Conservation (phyloP, 805 yeast genomes). For the Metschnikowia similis region DNA sequence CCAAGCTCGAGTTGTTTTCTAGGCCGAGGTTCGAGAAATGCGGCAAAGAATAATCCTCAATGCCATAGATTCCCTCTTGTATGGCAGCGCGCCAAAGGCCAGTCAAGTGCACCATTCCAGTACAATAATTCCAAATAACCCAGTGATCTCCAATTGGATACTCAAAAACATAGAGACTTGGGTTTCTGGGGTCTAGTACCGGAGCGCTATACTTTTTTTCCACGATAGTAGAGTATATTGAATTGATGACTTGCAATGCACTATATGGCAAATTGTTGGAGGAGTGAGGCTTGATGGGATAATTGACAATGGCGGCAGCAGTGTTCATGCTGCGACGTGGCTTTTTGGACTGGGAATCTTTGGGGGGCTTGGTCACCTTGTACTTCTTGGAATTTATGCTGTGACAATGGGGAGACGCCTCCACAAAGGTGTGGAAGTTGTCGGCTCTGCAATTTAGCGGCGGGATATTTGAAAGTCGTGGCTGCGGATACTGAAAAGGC, state of each 20-base stretch:
- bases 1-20: neutral
- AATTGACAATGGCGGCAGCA: neutral
- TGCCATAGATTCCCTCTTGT: slow-evolving; percentile 4
- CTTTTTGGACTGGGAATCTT: neutral
- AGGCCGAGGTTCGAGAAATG: neutral
- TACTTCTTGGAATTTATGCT: neutral
- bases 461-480: neutral
- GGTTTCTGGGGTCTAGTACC: slow-evolving; percentile 58
- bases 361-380: neutral
- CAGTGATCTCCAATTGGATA: slow-evolving; percentile 65
- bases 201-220: slow-evolving; percentile 62
- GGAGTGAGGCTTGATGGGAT: neutral
- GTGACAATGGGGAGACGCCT: neutral
- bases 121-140: slow-evolving; percentile 80
- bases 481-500: neutral
- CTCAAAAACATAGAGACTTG: slow-evolving; percentile 66
- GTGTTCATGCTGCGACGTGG: neutral
- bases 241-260: neutral
- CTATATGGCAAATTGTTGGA: neutral
- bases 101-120: slow-evolving; percentile 84
- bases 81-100: slow-evolving; percentile 73
- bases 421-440: neutral
- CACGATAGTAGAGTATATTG: slow-evolving; percentile 6
- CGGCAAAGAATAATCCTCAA: neutral
- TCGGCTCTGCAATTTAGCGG: neutral